Conservation (phyloP, 1,284 basidiomycete species). For the Fomitiporia mediterranea region DNA sequence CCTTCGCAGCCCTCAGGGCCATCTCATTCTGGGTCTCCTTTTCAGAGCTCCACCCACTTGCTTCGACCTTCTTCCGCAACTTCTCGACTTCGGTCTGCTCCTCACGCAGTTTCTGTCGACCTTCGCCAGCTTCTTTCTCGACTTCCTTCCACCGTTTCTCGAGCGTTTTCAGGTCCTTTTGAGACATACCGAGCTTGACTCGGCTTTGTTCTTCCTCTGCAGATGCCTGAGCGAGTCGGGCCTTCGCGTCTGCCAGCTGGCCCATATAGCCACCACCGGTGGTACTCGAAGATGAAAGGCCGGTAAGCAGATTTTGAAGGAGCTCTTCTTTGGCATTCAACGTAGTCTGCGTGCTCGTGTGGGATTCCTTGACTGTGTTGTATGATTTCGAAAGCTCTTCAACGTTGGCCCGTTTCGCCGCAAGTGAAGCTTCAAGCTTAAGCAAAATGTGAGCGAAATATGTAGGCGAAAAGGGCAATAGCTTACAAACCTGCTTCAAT, state of each 20-base stretch:
- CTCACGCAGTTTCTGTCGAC: slow-evolving; percentile 61
- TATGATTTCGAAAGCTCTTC: slow-evolving; percentile 58
- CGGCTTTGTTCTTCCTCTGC: slow-evolving; percentile 87
- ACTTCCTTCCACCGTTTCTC: slow-evolving; percentile 83
- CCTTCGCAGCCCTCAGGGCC: slow-evolving; percentile 53
- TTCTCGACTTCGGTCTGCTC: slow-evolving; percentile 61
- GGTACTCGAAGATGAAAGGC: slow-evolving; percentile 69
- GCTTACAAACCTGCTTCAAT: slow-evolving; percentile 53
- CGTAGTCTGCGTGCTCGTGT: slow-evolving; percentile 59
- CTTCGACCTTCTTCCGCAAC: slow-evolving; percentile 49
- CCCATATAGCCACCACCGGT: slow-evolving; percentile 94
- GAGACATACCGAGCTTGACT: slow-evolving; percentile 72
- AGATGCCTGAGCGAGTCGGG: slow-evolving; percentile 67
- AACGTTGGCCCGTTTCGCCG: slow-evolving; percentile 57
- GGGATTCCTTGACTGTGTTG: slow-evolving; percentile 67
- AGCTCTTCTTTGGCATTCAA: slow-evolving; percentile 84
- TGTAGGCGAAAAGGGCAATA: neutral
- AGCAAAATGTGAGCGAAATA: slow-evolving; percentile 8
- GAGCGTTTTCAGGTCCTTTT: slow-evolving; percentile 78
- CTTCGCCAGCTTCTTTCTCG: slow-evolving; percentile 78
- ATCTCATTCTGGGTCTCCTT: slow-evolving; percentile 66
- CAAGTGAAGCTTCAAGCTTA: slow-evolving; percentile 55
- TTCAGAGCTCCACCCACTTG: slow-evolving; percentile 77
- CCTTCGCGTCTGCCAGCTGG: slow-evolving; percentile 87
- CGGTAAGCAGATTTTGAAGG: slow-evolving; percentile 93